A percentile compares a stretch with the other conserved stretches of the same genome.
Evolutionary conservation across 495 filamentous ascomycete species (phyloP).

Genomic region (Aspergillus taichungensis): DNA sequence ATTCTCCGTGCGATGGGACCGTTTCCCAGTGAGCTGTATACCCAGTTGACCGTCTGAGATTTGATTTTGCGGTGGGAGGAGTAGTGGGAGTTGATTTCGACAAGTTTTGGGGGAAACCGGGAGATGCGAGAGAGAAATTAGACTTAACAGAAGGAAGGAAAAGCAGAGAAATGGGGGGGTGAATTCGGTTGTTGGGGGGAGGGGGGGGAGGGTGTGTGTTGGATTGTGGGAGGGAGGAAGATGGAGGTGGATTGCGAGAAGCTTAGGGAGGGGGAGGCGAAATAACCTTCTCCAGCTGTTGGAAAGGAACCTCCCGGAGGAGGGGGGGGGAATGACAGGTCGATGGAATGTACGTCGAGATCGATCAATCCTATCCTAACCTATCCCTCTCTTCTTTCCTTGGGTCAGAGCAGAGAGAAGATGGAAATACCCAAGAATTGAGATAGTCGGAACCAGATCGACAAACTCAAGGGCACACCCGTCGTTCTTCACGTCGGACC

Average conservation of each 20-base stretch:
- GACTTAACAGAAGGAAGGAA: slow-evolving; percentile 1
- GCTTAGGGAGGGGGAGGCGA: slow-evolving; percentile 12
- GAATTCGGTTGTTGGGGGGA: background rate
- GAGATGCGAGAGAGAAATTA: background rate
- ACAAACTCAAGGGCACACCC: slow-evolving; percentile 19
- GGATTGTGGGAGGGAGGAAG: slow-evolving; percentile 2
- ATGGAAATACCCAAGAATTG: no score
- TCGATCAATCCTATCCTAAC: no score
- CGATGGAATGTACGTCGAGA: slow-evolving; percentile 9
- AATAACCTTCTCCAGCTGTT: slow-evolving; percentile 9
- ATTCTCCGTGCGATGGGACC: no score
- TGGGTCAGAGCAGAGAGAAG: no score
- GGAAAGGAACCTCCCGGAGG: slow-evolving; percentile 5
- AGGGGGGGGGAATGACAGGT: slow-evolving; percentile 17
- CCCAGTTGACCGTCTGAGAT: no score
- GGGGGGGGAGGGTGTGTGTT: background rate
- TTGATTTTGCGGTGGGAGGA: no score
- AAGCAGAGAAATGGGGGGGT: background rate
- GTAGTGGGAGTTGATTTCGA: no score
- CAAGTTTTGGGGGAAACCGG: background rate
- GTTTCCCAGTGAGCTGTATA: no score
- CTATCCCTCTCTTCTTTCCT: no score
- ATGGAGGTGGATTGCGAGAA: slow-evolving; percentile 12
- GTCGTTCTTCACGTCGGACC: slow-evolving; percentile 10
- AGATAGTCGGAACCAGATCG: slow-evolving; percentile 12